Base-by-base conservation (phyloP, 768 basidiomycete species). In the Russula brevipes region DNA sequence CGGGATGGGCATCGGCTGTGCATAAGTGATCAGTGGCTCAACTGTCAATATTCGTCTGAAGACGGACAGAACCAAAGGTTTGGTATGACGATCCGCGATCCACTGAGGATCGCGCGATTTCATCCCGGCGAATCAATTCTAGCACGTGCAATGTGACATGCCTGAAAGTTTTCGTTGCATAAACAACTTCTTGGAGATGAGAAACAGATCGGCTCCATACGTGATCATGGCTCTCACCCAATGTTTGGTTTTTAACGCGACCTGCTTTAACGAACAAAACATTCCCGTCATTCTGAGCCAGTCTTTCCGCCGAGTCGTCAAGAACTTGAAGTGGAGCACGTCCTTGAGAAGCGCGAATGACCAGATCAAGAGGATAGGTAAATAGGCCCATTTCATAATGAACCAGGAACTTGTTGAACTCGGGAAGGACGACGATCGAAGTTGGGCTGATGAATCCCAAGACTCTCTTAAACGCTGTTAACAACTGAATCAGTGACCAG, bases 301-400 rank as follows among this genome's bases (percentile, higher is more conserved):
- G 76, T 44, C 79, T 81, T 72, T 92, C 89, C 67, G 79, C 72
- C 3, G 87, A 84, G 1, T 82, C 80, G 5, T 82, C 79, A 19
- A 91, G 70, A 2, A 74, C 75, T 59, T 79, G 75, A 9, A 73
- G 66, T 14, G 82, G 76, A 0, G 80, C 72, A 61, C 82, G 74
- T 2, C 81, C 83, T 35, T 79, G 74, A 8, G 80, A 82, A 11
- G 87, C 79, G 30, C 83, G 82, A 0, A 82, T 84, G 47, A 92
- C 73, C n/a, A 85, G 71, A 61, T 90, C 88, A 9, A 92, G 77
- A 0, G 88, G 86, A 70, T 89, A 93, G 0, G 87, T 80, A 24
- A 82, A 66, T 4, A 94, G 73, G 1, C 79, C 77, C 10, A 73
- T 74, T 56, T 88, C 85, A 14, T 79, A 76, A 44, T 87, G 85